Percentiles rank a stretch among this genome's conserved stretches.
Conservation (phyloP, 2,329 filamentous ascomycete species). For the Penicillium griseofulvum region DNA sequence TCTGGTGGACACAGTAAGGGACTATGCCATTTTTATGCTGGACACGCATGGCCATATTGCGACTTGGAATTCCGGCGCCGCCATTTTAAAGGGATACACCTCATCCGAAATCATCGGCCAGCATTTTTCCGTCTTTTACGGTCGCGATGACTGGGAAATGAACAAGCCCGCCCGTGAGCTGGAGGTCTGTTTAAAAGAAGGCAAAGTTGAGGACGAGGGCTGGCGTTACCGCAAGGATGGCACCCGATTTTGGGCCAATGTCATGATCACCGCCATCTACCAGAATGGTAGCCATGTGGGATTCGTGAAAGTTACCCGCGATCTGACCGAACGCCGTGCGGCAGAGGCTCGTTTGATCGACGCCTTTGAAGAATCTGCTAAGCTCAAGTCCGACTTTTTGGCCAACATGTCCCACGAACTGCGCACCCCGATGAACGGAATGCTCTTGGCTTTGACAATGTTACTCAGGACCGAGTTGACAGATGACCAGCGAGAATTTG, state of each 20-base stretch:
- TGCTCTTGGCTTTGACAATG: constrained; percentile 59
- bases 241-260: constrained; percentile 60
- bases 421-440: constrained; percentile 63
- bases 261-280: constrained; percentile 58
- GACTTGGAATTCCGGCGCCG: constrained; percentile 59
- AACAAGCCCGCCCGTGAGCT: constrained; percentile 55
- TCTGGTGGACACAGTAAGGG: constrained; percentile 59
- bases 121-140: constrained; percentile 60
- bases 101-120: constrained; percentile 56
- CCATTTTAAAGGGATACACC: constrained; percentile 56
- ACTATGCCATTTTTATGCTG: constrained; percentile 63
- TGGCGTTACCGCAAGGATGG: constrained; percentile 61
- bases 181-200: constrained; percentile 53
- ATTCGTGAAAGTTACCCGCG: constrained; percentile 59
- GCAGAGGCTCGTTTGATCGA: constrained; percentile 55
- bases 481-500: constrained; percentile 55
- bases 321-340: constrained; percentile 56
- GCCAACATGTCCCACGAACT: constrained; percentile 66
- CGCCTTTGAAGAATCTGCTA: constrained; percentile 62
- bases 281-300: constrained; percentile 54
- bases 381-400: constrained; percentile 60
- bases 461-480: constrained; percentile 55
- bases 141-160: constrained; percentile 49
- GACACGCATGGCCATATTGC: constrained; percentile 55
- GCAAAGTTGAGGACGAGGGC: constrained; percentile 58